These are phyloP conservation scores for Phytophthora litchii DNA, from an alignment of 352 stramenopile species.

Conservation along the genomic window DNA sequence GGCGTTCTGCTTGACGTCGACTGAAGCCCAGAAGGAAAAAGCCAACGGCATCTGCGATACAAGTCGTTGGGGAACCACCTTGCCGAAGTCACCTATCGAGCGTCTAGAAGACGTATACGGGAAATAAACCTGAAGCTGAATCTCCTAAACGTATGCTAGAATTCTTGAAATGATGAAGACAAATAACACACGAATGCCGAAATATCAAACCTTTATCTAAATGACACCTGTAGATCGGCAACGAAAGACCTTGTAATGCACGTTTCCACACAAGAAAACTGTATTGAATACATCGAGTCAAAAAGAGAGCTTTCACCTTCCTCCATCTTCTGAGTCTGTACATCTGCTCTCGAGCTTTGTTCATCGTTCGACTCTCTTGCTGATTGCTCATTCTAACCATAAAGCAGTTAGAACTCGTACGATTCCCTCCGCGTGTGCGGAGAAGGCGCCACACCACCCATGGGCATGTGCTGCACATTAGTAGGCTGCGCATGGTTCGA, in stretches of 20 bases:
- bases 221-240: too few species aligned
- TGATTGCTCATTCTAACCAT: conserved; percentile 8
- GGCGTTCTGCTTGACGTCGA: conserved; percentile 19
- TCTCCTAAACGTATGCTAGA: too few species aligned
- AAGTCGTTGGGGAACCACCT: conserved; percentile 14
- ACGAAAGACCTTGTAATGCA: conserved; percentile 4
- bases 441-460: conserved; percentile 32
- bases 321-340: conserved; percentile 20
- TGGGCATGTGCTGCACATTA: conserved; percentile 24
- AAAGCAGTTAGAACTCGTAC: conserved; percentile 42
- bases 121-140: not conserved
- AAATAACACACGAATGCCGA: conserved; percentile 3
- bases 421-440: conserved; percentile 40
- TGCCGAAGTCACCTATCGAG: conserved; percentile 20
- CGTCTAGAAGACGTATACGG: conserved; percentile 18
- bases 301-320: conserved; percentile 25
- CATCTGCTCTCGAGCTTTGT: conserved; percentile 15
- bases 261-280: conserved; percentile 25
- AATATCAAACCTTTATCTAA: conserved; percentile 6
- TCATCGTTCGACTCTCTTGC: conserved; percentile 6
- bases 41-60: conserved; percentile 22
- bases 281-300: conserved; percentile 32
- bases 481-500: conserved; percentile 27
- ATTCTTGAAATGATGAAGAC: not conserved
- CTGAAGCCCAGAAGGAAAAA: conserved; percentile 9